Evolutionary conservation across 2,329 filamentous ascomycete genomes (phyloP).

Genomic region (Trichoderma polysporum): DNA sequence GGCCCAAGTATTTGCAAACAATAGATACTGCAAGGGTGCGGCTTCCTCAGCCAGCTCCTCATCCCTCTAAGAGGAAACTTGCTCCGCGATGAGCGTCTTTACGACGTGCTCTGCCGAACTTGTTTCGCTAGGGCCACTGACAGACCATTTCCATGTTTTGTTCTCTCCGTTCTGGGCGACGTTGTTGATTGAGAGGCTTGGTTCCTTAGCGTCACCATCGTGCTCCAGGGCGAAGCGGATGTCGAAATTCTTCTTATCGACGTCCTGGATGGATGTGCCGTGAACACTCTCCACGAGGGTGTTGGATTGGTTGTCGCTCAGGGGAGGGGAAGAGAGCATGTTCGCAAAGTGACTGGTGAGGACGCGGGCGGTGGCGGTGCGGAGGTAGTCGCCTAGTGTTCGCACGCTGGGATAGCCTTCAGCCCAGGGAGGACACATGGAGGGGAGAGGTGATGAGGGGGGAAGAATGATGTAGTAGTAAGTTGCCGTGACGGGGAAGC

Average conservation of each 20-base stretch:
- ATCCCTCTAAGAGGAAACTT: slow-evolving; percentile 24
- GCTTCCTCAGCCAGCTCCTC: background rate
- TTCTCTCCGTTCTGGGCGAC: slow-evolving; percentile 22
- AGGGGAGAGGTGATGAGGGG: slow-evolving; percentile 37
- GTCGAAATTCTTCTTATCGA: slow-evolving; percentile 30
- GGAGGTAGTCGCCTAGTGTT: slow-evolving; percentile 48
- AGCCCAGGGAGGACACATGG: slow-evolving; percentile 43
- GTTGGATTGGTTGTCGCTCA: background rate
- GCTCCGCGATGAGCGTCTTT: slow-evolving; percentile 20
- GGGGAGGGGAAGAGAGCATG: slow-evolving; percentile 21
- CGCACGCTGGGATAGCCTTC: slow-evolving; percentile 46
- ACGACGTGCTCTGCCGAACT: slow-evolving; percentile 29
- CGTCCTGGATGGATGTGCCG: slow-evolving; percentile 35
- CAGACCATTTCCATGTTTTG: slow-evolving; percentile 35
- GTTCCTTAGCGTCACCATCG: slow-evolving; percentile 15
- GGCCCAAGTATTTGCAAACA: no score
- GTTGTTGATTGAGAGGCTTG: slow-evolving; percentile 28
- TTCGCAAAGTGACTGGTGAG: slow-evolving; percentile 39
- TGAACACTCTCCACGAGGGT: slow-evolving; percentile 35
- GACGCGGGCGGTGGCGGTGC: slow-evolving; percentile 42
- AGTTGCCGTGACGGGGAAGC: slow-evolving; percentile 45
- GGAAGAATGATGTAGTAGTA: slow-evolving; percentile 46
- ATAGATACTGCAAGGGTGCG: no score
- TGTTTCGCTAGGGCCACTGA: slow-evolving; percentile 20
- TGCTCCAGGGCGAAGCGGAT: slow-evolving; percentile 36